Conservation (phyloP, 2,329 filamentous ascomycete species). For the Tolypocladium amazonense region DNA sequence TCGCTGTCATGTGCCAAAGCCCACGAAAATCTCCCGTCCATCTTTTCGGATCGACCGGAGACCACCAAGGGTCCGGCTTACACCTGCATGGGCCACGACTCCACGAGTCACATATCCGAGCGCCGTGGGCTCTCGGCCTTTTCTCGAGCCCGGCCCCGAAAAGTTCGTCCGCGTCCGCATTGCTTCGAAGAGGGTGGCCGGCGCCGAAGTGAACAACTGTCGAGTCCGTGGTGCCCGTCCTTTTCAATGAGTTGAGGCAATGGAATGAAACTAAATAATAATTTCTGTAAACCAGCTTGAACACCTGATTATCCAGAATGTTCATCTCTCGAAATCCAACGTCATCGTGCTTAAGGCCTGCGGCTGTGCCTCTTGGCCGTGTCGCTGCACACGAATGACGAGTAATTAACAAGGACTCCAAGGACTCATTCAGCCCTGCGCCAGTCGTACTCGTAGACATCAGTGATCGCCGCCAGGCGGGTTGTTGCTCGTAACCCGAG, state of each 20-base stretch:
- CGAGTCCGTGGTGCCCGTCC: background rate
- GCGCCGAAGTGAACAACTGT: background rate
- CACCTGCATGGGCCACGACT: background rate
- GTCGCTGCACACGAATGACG: background rate
- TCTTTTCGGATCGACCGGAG: constrained; percentile 5
- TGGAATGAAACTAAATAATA: background rate
- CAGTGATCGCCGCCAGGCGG: background rate
- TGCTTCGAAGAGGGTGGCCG: background rate
- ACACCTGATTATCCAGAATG: background rate
- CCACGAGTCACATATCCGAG: background rate
- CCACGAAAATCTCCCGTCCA: constrained; percentile 8
- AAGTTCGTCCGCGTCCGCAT: background rate
- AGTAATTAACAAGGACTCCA: no score
- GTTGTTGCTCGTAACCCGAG: background rate
- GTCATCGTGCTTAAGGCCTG: background rate
- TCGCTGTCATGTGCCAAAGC: constrained; percentile 6
- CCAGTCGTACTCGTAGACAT: background rate
- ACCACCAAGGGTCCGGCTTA: background rate
- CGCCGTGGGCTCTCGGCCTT: background rate
- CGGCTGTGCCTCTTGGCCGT: background rate
- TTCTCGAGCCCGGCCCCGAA: constrained; percentile 1
- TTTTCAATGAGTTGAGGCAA: background rate
- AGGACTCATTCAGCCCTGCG: background rate
- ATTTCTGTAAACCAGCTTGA: background rate
- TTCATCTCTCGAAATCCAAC: background rate